Base-by-base conservation (phyloP, 768 basidiomycete genomes). In the Tricholoma hemisulphureum region DNA sequence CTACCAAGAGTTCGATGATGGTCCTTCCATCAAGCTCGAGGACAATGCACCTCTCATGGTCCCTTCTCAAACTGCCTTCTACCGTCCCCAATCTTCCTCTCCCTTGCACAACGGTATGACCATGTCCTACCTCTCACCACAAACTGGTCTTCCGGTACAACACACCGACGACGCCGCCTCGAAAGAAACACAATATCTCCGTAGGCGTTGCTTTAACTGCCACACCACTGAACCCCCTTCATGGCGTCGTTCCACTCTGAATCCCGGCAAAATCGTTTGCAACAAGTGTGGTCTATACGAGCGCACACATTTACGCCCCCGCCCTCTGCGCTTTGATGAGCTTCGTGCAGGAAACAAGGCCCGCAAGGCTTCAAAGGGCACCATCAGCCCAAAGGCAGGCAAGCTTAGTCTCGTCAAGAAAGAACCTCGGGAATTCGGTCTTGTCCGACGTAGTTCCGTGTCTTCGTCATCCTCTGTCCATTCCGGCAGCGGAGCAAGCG, bases 241-340 rank as follows among this genome's bases (percentile, higher is more conserved):
- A 23, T 94, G 92, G 92, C 87, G 92, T 54, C 84, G 92, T 45
- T 88, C 85, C 28, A 93, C 92, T 4, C 86, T 94, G 67, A 91
- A 92, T 71, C 90, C 89, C 0, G 92, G 92, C 62, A 94, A 94
- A 74, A 94, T 94, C 67, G 92, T 94, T 45, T 94, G 92, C 82
- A 94, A 94, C 81, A 94, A 94, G 77, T 94, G 92, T 62, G 92
- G 92, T 9, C 80, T 94, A 35, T 94, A 94, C 67, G 92, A 94
- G 72, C 89, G 92, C 67, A 94, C 92, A 11, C 92, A 94, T 63
- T 73, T 93, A 55, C 83, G 92, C 21, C 84, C 91, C 4, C 81
- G 92, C 11, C 92, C 92, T 7, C 79, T 93, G 16, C 87, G 91
- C 54, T 93, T 94, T 61, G 92, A 93, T 70, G 92, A 93, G 71